Percentiles rank a stretch among this genome's conserved stretches.
Conservation (phyloP, 2,329 filamentous ascomycete genomes). For the Colletotrichum gloeosporioides region DNA sequence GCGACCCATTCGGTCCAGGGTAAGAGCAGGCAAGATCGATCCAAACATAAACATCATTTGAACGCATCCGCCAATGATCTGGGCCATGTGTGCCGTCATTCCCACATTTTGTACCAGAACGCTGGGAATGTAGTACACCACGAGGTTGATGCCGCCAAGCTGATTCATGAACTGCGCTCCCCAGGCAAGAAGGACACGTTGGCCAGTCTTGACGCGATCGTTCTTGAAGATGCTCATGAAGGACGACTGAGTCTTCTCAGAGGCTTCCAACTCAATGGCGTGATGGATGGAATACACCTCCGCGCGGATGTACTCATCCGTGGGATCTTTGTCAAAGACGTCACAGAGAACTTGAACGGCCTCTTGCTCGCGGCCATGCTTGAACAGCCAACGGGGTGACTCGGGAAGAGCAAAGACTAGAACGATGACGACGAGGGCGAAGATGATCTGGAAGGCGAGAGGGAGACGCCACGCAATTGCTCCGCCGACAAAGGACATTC, state of each 20-base stretch:
- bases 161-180: slow-evolving; percentile 57
- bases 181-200: slow-evolving; percentile 51
- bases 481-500: slow-evolving; percentile 36
- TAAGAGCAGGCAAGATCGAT: slow-evolving; percentile 35
- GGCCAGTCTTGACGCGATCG: slow-evolving; percentile 46
- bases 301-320: slow-evolving; percentile 35
- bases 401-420: slow-evolving; percentile 44
- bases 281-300: slow-evolving; percentile 44
- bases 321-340: slow-evolving; percentile 43
- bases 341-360: slow-evolving; percentile 39
- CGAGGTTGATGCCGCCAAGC: slow-evolving; percentile 50
- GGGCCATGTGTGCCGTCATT: slow-evolving; percentile 30
- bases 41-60: slow-evolving; percentile 44
- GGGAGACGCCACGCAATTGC: slow-evolving; percentile 30
- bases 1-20: slow-evolving; percentile 41
- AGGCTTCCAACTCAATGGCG: slow-evolving; percentile 42
- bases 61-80: slow-evolving; percentile 40
- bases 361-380: slow-evolving; percentile 38
- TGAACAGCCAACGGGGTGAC: slow-evolving; percentile 45
- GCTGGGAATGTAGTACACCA: slow-evolving; percentile 40
- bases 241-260: slow-evolving; percentile 34
- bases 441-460: slow-evolving; percentile 36
- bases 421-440: slow-evolving; percentile 35
- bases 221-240: slow-evolving; percentile 47
- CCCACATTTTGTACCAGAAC: slow-evolving; percentile 39